Percentiles rank a stretch among this genome's conserved stretches.
phyloP scores from a whole-genome alignment of 768 basidiomycete genomes.

The Phylloporus sp. region DNA sequence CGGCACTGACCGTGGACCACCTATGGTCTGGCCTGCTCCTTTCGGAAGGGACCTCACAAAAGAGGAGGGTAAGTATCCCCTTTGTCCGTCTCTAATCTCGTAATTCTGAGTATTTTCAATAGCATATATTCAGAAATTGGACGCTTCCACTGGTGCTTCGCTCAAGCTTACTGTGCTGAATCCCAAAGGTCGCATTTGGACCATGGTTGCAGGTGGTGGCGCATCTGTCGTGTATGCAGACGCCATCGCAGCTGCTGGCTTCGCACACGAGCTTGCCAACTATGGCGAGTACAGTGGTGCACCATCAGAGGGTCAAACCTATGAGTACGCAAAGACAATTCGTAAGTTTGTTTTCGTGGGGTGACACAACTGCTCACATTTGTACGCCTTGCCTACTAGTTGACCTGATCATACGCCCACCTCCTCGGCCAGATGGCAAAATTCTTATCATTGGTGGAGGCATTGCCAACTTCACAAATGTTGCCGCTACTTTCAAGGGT shows the following conservation, averaged over 20 bases:
- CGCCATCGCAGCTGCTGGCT: constrained; percentile 88
- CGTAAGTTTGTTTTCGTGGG: constrained; percentile 43
- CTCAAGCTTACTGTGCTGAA: constrained; percentile 98
- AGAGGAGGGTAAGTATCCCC: constrained; percentile 56
- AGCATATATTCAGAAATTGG: constrained; percentile 98
- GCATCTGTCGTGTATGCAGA: constrained; percentile 67
- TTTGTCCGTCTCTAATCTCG: background rate
- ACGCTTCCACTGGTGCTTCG: constrained; percentile 94
- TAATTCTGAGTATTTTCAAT: background rate
- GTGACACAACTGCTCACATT: background rate
- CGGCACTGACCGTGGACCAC: constrained; percentile 90
- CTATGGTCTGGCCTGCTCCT: constrained; percentile 95
- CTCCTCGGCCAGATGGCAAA: constrained; percentile 83
- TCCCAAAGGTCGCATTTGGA: constrained; percentile 94
- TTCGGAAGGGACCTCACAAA: constrained; percentile 98
- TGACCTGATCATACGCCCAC: constrained; percentile 91
- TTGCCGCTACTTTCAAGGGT: constrained; percentile 99
- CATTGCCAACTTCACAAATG: constrained; percentile 99
- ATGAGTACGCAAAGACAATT: constrained; percentile 99
- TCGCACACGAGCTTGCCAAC: constrained; percentile 96
- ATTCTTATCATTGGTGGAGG: constrained; percentile 99
- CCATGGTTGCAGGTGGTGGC: constrained; percentile 99
- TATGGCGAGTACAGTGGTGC: constrained; percentile 99
- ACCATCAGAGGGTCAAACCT: constrained; percentile 96
- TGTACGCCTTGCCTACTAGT: constrained; percentile 42